Conservation (phyloP, 345 rosid genomes). For the Eucalyptus globulus region DNA sequence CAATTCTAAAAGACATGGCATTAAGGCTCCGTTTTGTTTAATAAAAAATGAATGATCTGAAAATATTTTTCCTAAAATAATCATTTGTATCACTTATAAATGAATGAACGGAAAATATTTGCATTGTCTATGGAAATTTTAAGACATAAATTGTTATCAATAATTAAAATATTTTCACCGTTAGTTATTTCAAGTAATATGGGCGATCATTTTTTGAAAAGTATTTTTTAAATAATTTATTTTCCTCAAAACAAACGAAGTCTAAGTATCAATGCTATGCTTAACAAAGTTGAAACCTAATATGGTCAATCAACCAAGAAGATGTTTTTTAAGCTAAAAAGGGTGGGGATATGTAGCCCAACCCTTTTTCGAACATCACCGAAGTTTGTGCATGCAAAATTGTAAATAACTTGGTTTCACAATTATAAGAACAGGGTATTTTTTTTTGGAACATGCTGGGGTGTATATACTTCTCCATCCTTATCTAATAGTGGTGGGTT, state of each 20-base stretch:
- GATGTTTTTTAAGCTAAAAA: not conserved
- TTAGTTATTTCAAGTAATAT: too few relatives aligned
- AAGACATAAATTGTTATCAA: too few relatives aligned
- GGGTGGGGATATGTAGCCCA: not conserved
- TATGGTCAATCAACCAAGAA: not conserved
- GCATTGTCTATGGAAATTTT: accelerated
- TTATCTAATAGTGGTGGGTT: not conserved
- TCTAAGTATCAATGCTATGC: not conserved
- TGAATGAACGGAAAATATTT: too few relatives aligned
- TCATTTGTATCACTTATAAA: too few relatives aligned
- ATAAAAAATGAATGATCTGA: too few relatives aligned
- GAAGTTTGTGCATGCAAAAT: not conserved
- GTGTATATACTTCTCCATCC: not conserved
- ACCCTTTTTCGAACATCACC: not conserved
- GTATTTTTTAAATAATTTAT: too few relatives aligned
- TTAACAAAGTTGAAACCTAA: not conserved
- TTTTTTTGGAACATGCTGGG: not conserved
- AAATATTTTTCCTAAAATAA: too few relatives aligned
- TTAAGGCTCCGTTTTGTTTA: not conserved
- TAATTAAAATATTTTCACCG: too few relatives aligned
- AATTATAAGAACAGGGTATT: not conserved
- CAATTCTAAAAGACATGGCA: not conserved
- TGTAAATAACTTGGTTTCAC: not conserved
- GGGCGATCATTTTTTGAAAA: accelerated
- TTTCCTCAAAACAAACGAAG: too few relatives aligned